Evolutionary conservation across 2,329 filamentous ascomycete species (phyloP).

Genomic region (Podosphaera leucotricha): DNA sequence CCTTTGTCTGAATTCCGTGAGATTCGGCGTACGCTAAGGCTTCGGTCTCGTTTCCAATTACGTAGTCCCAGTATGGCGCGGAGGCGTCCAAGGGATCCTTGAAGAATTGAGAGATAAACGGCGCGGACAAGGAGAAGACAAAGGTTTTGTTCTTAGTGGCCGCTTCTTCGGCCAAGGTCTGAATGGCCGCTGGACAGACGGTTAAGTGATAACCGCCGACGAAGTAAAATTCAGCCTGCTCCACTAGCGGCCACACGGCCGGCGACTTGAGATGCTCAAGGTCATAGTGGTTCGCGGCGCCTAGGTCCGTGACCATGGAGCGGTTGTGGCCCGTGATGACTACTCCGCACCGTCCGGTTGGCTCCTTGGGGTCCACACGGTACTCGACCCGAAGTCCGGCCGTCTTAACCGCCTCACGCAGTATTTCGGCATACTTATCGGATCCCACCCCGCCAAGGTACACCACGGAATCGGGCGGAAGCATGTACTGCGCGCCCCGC

Average conservation of each 20-base stretch:
- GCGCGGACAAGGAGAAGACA: conserved; percentile 75
- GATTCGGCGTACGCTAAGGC: conserved; percentile 68
- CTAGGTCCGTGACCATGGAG: conserved; percentile 83
- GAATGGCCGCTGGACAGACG: conserved; percentile 73
- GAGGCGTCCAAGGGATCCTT: conserved; percentile 79
- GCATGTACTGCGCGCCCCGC: conserved; percentile 87
- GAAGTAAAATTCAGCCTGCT: conserved; percentile 75
- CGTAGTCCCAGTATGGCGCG: conserved; percentile 79
- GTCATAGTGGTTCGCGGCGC: conserved; percentile 92
- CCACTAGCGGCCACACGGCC: conserved; percentile 75
- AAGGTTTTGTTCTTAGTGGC: conserved; percentile 77
- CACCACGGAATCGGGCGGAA: conserved; percentile 68
- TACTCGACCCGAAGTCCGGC: conserved; percentile 88
- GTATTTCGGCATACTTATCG: conserved; percentile 83
- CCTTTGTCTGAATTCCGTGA: conserved; percentile 49
- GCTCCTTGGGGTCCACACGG: conserved; percentile 60
- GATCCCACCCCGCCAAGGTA: conserved; percentile 87
- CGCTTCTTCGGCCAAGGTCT: conserved; percentile 77
- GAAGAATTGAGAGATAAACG: conserved; percentile 95
- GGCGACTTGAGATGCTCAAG: conserved; percentile 77
- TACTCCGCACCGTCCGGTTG: conserved; percentile 85
- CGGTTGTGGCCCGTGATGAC: conserved; percentile 95
- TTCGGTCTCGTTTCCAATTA: conserved; percentile 95
- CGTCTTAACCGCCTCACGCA: conserved; percentile 64
- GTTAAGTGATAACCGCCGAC: conserved; percentile 96